Percentiles rank a stretch among this genome's conserved stretches.
Conservation (phyloP, 176 grass and related monocot genomes). For the Rhynchospora breviuscula region DNA sequence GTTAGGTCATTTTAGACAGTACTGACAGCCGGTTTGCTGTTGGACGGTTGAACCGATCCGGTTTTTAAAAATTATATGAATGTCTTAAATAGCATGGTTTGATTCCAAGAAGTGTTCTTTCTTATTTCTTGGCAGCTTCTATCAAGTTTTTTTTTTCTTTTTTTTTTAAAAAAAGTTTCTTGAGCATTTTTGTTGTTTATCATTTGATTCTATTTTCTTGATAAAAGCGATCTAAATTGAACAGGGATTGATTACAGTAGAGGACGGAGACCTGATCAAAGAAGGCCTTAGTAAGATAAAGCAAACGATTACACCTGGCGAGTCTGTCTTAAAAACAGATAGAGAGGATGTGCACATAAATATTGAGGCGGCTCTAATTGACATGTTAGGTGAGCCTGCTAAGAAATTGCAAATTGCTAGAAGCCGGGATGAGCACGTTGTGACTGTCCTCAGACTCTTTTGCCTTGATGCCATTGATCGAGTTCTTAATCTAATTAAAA, state of each 20-base stretch:
- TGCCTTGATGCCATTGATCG: conserved; percentile 82
- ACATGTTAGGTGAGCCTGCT: conserved; percentile 83
- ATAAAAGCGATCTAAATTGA: background rate
- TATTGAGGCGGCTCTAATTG: conserved; percentile 88
- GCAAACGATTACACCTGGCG: conserved; percentile 55
- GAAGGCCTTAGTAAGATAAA: conserved; percentile 74
- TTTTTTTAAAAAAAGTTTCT: too few species aligned
- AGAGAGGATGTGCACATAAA: conserved; percentile 98
- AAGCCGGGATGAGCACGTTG: conserved; percentile 95
- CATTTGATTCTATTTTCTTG: background rate
- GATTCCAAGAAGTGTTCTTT: background rate
- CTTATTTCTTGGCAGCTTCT: too few species aligned
- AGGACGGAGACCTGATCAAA: conserved; percentile 64
- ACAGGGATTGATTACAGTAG: conserved; percentile 70
- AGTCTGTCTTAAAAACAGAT: conserved; percentile 83
- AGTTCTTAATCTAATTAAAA: conserved; percentile 65
- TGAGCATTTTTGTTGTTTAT: background rate
- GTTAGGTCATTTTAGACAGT: too few species aligned
- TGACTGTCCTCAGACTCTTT: conserved; percentile 88
- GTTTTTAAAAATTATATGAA: too few species aligned
- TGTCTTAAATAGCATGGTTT: too few species aligned
- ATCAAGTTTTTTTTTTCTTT: too few species aligned
- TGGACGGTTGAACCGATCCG: too few species aligned
- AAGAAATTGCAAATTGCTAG: conserved; percentile 91
- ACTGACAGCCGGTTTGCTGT: too few species aligned